Evolutionary conservation across 1,139 yeast species (phyloP).

Genomic region (Groenewaldozyma auringiensis): DNA sequence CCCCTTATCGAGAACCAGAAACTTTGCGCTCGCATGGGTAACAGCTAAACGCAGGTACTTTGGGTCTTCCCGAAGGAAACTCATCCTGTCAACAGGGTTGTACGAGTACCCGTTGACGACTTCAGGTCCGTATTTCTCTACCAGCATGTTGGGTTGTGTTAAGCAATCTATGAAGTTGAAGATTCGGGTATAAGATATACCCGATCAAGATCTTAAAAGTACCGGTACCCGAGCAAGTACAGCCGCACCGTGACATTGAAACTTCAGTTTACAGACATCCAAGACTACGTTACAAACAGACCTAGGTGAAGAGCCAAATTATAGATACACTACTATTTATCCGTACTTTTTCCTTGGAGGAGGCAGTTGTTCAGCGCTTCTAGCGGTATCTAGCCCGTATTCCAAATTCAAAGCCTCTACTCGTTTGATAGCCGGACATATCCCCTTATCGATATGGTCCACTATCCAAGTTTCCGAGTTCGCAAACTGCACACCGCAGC

Average conservation of each 20-base stretch:
- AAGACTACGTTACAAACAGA: no score
- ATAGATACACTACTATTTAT: no score
- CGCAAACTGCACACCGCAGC: constrained; percentile 56
- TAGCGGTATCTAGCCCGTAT: background rate
- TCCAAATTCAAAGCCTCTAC: constrained; percentile 6
- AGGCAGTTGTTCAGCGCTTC: background rate
- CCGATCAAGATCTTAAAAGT: no score
- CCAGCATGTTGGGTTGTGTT: no score
- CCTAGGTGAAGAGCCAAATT: no score
- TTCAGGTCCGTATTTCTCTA: constrained; percentile 17
- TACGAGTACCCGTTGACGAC: constrained; percentile 15
- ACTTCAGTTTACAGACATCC: no score
- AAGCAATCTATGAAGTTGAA: no score
- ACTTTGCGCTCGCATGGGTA: constrained; percentile 45
- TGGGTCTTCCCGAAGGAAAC: constrained; percentile 64
- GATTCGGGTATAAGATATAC: no score
- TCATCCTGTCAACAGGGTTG: constrained; percentile 55
- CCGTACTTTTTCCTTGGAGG: background rate
- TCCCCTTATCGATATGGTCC: constrained; percentile 53
- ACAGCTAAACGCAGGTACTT: constrained; percentile 52
- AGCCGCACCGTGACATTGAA: no score
- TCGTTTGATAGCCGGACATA: constrained; percentile 22
- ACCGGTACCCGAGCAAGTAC: no score
- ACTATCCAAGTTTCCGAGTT: constrained; percentile 76
- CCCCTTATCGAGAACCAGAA: constrained; percentile 25